These are phyloP conservation scores for Dispira simplex DNA, from an alignment of 192 early-diverging fungal species.

Conservation along the genomic window DNA sequence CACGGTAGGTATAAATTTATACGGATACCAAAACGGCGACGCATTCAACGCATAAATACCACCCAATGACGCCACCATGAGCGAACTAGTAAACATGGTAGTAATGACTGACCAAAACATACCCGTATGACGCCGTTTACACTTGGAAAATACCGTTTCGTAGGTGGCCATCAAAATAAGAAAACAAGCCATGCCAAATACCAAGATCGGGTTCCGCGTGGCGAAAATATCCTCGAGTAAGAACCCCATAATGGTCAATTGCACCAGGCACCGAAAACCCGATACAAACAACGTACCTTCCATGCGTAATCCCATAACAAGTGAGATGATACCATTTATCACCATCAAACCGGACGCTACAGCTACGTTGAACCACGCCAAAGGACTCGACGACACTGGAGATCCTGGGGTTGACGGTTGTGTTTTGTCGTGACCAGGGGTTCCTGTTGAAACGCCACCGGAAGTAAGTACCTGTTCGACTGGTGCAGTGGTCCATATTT, in stretches of 20 bases:
- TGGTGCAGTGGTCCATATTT: too few relatives aligned
- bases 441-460: too few relatives aligned
- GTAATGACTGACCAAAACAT: slow-evolving; percentile 43
- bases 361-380: slow-evolving; percentile 33
- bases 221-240: slow-evolving; percentile 52
- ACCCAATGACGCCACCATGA: slow-evolving; percentile 14
- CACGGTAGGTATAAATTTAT: slow-evolving; percentile 72
- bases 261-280: slow-evolving; percentile 53
- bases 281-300: slow-evolving; percentile 46
- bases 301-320: slow-evolving; percentile 47
- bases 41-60: slow-evolving; percentile 47
- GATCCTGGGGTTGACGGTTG: too few relatives aligned
- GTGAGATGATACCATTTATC: slow-evolving; percentile 38
- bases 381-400: slow-evolving; percentile 7
- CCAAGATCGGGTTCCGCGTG: slow-evolving; percentile 37
- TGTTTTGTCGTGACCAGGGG: too few relatives aligned
- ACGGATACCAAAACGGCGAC: slow-evolving; percentile 48
- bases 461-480: too few relatives aligned
- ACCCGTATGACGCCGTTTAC: slow-evolving; percentile 48
- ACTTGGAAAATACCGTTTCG: slow-evolving; percentile 53
- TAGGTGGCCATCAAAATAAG: slow-evolving; percentile 45
- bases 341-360: slow-evolving; percentile 39
- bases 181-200: slow-evolving; percentile 36
- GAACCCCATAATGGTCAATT: slow-evolving; percentile 57
- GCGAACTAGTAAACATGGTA: slow-evolving; percentile 22